A percentile compares a stretch with the other conserved stretches of the same genome.
phyloP scores from a whole-genome alignment of 2,329 filamentous ascomycete genomes.

The Neonectria faginata region DNA sequence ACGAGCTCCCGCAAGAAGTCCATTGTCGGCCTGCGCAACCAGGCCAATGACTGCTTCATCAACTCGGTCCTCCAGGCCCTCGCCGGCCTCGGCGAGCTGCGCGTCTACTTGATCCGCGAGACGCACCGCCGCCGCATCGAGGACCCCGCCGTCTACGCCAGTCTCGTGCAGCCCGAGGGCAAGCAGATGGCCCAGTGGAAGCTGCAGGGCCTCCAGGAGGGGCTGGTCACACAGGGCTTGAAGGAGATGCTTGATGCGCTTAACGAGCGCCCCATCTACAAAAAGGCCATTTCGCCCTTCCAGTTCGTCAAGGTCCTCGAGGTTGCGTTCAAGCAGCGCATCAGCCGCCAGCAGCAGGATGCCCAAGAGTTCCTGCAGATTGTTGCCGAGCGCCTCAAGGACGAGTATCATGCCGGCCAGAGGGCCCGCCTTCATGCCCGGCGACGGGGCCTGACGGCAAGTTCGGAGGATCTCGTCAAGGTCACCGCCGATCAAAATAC shows the following conservation, averaged over 20 bases:
- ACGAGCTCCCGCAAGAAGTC: conserved; percentile 79
- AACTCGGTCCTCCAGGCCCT: conserved; percentile 96
- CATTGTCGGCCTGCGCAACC: conserved; percentile 88
- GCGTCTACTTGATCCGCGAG: conserved; percentile 92
- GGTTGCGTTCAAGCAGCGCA: conserved; percentile 86
- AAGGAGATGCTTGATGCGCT: conserved; percentile 93
- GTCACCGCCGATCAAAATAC: conserved; percentile 39
- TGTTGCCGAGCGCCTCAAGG: conserved; percentile 88
- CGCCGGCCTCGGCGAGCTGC: conserved; percentile 88
- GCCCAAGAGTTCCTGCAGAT: conserved; percentile 97
- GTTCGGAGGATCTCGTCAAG: conserved; percentile 27
- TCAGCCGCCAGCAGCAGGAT: conserved; percentile 95
- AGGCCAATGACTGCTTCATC: conserved; percentile 96
- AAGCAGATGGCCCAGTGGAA: conserved; percentile 68
- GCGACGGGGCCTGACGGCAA: conserved; percentile 43
- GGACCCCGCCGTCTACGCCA: conserved; percentile 78
- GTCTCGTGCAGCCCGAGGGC: conserved; percentile 64
- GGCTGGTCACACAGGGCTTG: conserved; percentile 84
- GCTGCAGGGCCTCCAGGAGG: conserved; percentile 77
- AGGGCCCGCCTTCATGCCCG: conserved; percentile 74
- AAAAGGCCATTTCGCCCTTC: conserved; percentile 91
- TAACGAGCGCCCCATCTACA: conserved; percentile 93
- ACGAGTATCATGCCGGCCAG: conserved; percentile 90
- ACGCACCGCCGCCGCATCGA: conserved; percentile 86
- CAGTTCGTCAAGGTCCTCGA: conserved; percentile 87